phyloP scores from a whole-genome alignment of 2,329 filamentous ascomycete species.

The Colletotrichum filicis region DNA sequence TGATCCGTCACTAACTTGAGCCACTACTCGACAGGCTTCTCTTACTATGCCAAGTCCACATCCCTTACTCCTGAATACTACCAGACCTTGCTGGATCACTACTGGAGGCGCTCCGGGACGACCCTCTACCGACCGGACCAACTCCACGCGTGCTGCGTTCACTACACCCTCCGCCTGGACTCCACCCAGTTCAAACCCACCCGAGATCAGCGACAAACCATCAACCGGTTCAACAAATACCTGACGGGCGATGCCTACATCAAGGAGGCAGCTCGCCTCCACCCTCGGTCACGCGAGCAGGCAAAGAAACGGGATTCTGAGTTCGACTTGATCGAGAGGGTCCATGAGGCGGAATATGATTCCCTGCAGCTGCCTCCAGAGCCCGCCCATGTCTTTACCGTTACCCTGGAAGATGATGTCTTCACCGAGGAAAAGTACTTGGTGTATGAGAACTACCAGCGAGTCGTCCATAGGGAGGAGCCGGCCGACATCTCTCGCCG shows the following conservation, averaged over 20 bases:
- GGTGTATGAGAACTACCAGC: conserved; percentile 81
- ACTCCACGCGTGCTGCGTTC: conserved; percentile 86
- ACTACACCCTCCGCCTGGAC: conserved; percentile 85
- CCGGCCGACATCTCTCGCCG: conserved; percentile 65
- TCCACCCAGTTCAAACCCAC: conserved; percentile 72
- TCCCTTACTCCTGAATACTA: conserved; percentile 75
- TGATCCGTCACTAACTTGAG: conserved; percentile 39
- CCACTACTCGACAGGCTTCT: conserved; percentile 65
- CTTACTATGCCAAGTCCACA: conserved; percentile 75
- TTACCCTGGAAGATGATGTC: conserved; percentile 75
- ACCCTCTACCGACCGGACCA: conserved; percentile 84
- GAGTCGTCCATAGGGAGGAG: conserved; percentile 75
- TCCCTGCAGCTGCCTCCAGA: conserved; percentile 67
- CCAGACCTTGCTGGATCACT: conserved; percentile 77
- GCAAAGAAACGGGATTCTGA: conserved; percentile 71
- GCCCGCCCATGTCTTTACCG: conserved; percentile 74
- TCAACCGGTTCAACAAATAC: conserved; percentile 81
- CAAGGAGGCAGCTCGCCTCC: conserved; percentile 70
- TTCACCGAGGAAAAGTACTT: conserved; percentile 82
- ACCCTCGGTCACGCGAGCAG: conserved; percentile 76
- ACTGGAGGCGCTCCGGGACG: conserved; percentile 79
- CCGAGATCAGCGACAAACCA: conserved; percentile 78
- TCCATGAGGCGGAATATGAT: conserved; percentile 75
- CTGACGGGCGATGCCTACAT: conserved; percentile 76
- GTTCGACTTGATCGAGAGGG: conserved; percentile 73